Base-by-base conservation (phyloP, 768 basidiomycete species). In the Pleurotus salmoneostramineus region DNA sequence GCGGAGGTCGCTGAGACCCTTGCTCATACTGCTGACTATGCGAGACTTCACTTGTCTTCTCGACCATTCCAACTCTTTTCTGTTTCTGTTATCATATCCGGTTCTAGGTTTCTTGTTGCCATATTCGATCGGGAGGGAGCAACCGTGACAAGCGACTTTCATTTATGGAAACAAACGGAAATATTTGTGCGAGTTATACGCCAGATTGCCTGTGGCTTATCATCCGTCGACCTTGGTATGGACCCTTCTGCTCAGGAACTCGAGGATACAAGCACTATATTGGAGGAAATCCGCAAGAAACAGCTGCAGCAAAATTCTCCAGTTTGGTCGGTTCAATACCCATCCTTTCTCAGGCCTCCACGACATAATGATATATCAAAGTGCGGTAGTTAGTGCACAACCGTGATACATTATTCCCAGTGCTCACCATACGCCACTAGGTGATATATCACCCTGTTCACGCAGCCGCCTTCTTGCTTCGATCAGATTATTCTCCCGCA, bases 41-140 rank as follows among this genome's bases (percentile, higher is more conserved):
- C 67, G 10, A 63, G 68, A 15, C 69, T 68, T 14, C 63, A 65
- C 57, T 48, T 70, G 56, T 67, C 66, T 15, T 57, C 60, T 15
- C 63, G 64, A 6, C 69, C 71, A 1, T 71, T 71, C 61, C 63
- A 64, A 50, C 62, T 71, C 33, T 71, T 69, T 60, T 67, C 65
- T 7, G 59, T 70, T 35, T 64, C 63, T 34, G 40, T 71, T 8
- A 61, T 72, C n/a, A 68, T 72, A 48, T 70, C 63, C 52, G 71
- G 71, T 5, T 55, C 56, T 10, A 32, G 63, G 12, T 72, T 72
- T 55, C 65, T 61, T 35, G 69, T 72, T 43, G 68, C 59, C 12
- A 68, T 71, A 40, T 71, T 68, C 56, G 71, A 72, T 51, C 68
- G 68, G 40, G 66, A 57, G 17, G 71, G 71, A 6, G 66, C 66